Base-by-base conservation (phyloP, 257 asterid species). In the Rauvolfia tetraphylla region DNA sequence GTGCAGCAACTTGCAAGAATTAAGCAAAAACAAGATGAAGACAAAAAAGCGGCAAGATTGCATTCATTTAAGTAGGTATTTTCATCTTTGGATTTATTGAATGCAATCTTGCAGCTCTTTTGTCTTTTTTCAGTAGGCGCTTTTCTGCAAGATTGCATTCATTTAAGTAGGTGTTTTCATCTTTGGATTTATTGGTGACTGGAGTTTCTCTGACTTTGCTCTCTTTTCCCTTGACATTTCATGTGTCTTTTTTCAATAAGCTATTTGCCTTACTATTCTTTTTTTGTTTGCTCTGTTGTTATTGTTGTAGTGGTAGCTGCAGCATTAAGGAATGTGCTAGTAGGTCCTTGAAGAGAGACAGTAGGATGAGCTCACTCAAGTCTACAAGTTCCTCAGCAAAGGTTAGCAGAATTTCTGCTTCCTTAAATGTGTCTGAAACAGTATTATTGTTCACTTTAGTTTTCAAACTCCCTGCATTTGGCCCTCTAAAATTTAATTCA, bases 141-240 rank as follows among this genome's bases (percentile, higher is more conserved):
- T n/a, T n/a, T n/a, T n/a, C n/a, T n/a, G 92, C 89, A 65, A 88
- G 89, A 78, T 85, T 92, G 86, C 98, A 91, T 82, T 91, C 98
- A n/a, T 95, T 90, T 76, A 82, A 88, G 98, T 93, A 86, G 75
- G 89, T 83, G 67, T 78, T 25, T 75, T 54, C 39, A 75, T 18
- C 48, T 42, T 76, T 11, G 66, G 76, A 67, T 75, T 75, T 62
- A 29, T 54, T 38, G 83, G 14, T 54, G 23, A 41, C 68, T 70
- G 36, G 66, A 36, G 44, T 9, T 57, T 66, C 51, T 38, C 14
- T 41, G 33, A 27, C 51, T 12, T 5, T 68, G 41, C 48, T 33
- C 18, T n/a, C 53, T 76, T 63, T 49, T 38, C 31, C 5, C 72
- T 67, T 20, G 49, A 67, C 11, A 38, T 36, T 39, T 67, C 25